Conservation (phyloP, 345 rosid genomes). For the Populus pruinosa region DNA sequence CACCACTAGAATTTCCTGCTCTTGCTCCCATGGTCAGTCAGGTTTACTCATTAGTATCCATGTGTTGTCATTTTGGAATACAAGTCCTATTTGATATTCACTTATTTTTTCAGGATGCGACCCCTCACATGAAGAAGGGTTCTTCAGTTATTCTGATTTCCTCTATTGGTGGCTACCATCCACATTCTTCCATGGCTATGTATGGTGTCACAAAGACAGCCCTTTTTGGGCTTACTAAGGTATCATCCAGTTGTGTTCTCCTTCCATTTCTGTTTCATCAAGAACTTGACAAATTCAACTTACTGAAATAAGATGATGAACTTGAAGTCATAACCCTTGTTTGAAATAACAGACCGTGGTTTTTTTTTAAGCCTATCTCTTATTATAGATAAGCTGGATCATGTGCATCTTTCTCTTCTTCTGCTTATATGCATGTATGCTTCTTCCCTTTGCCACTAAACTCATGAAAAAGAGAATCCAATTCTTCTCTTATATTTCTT, state of each 20-base stretch:
- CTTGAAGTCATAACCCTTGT: neutral
- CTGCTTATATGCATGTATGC: too few relatives aligned
- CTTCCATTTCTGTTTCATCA: neutral
- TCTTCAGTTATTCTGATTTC: slow-evolving; percentile 76
- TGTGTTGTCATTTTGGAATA: neutral
- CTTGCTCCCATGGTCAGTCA: neutral
- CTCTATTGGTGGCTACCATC: slow-evolving; percentile 66
- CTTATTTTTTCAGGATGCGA: slow-evolving; percentile 52
- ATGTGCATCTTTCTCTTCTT: too few relatives aligned
- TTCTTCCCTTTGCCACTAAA: too few relatives aligned
- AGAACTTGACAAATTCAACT: too few relatives aligned
- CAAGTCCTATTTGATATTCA: neutral
- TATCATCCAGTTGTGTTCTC: slow-evolving; percentile 10
- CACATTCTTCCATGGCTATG: slow-evolving; percentile 65
- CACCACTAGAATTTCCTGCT: neutral
- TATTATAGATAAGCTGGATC: too few relatives aligned
- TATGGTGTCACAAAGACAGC: slow-evolving; percentile 96
- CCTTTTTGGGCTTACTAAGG: slow-evolving; percentile 87
- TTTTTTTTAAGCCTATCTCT: too few relatives aligned
- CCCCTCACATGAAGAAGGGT: slow-evolving; percentile 69
- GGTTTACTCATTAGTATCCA: neutral
- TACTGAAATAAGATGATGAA: neutral
- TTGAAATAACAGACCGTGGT: neutral
- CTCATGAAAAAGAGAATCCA: too few relatives aligned
- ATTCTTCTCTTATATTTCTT: too few relatives aligned